Conservation (phyloP, 2,329 filamentous ascomycete species). For the Purpureocillium takamizusanense region DNA sequence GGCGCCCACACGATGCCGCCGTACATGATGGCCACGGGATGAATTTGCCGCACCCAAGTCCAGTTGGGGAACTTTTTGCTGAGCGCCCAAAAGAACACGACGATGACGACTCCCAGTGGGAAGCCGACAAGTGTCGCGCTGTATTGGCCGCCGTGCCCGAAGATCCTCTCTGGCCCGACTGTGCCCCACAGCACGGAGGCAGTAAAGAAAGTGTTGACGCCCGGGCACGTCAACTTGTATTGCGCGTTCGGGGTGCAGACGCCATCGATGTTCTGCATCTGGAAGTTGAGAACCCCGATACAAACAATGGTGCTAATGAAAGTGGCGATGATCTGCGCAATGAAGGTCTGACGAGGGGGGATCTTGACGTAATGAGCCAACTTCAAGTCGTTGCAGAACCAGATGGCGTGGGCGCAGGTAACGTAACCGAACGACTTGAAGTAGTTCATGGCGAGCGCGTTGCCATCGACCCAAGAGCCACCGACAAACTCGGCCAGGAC, state of each 20-base stretch:
- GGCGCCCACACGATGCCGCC: conserved; percentile 37
- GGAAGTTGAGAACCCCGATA: conserved; percentile 38
- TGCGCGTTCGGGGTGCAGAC: conserved; percentile 38
- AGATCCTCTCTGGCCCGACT: conserved; percentile 41
- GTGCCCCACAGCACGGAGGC: conserved; percentile 47
- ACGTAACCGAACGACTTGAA: conserved; percentile 45
- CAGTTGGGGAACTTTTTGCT: conserved; percentile 31
- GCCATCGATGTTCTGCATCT: conserved; percentile 37
- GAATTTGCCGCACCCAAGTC: conserved; percentile 33
- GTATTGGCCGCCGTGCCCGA: conserved; percentile 38
- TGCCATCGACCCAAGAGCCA: conserved; percentile 39
- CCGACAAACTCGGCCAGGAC: conserved; percentile 45
- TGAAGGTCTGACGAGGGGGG: conserved; percentile 49
- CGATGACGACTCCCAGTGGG: conserved; percentile 36
- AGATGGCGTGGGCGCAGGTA: conserved; percentile 40
- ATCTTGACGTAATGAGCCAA: conserved; percentile 51
- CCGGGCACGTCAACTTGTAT: conserved; percentile 41
- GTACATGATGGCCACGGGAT: conserved; percentile 38
- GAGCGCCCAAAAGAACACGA: conserved; percentile 29
- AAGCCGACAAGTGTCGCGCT: conserved; percentile 39
- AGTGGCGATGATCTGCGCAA: conserved; percentile 49
- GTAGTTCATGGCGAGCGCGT: conserved; percentile 43
- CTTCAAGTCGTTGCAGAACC: conserved; percentile 39
- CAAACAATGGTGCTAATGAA: conserved; percentile 43
- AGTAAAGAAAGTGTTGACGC: conserved; percentile 47